A percentile compares a stretch with the other conserved stretches of the same genome.
phyloP scores from a whole-genome alignment of 306 rosid species.

The Malus orientalis region DNA sequence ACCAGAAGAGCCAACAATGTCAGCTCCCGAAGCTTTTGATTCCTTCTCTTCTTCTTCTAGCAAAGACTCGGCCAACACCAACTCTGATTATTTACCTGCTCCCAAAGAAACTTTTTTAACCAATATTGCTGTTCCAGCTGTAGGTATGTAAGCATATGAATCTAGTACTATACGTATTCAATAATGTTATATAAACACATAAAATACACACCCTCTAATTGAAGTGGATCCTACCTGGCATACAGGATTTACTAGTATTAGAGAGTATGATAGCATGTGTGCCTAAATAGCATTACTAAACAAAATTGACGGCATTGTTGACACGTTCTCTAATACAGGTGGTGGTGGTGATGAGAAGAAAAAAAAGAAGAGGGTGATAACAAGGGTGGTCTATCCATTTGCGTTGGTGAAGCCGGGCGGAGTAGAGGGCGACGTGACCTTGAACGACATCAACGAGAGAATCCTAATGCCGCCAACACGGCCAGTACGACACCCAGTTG shows the following conservation, averaged over 20 bases:
- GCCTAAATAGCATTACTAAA: not conserved
- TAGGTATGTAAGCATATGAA: not conserved
- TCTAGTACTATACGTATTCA: not conserved
- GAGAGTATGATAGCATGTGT: not conserved
- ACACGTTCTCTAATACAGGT: not conserved
- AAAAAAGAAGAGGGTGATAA: constrained; percentile 19
- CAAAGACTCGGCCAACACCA: constrained; percentile 32
- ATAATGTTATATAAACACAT: no score
- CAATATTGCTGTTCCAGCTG: not conserved
- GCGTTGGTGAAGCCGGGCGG: constrained; percentile 98
- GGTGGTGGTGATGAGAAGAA: not conserved
- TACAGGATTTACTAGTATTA: no score
- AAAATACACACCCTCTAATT: no score
- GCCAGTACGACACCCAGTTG: constrained; percentile 90
- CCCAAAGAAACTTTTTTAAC: not conserved
- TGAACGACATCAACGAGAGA: constrained; percentile 86
- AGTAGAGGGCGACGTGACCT: constrained; percentile 75
- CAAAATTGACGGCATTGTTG: not conserved
- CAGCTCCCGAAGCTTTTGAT: constrained; percentile 49
- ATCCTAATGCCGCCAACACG: constrained; percentile 81
- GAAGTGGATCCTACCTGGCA: no score
- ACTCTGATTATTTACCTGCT: not conserved
- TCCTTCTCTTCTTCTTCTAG: constrained; percentile 63
- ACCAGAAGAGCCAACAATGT: constrained; percentile 28
- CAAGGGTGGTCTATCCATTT: constrained; percentile 72